Conservation (phyloP, 1,139 yeast species). For the Lizanozyma gosingica region DNA sequence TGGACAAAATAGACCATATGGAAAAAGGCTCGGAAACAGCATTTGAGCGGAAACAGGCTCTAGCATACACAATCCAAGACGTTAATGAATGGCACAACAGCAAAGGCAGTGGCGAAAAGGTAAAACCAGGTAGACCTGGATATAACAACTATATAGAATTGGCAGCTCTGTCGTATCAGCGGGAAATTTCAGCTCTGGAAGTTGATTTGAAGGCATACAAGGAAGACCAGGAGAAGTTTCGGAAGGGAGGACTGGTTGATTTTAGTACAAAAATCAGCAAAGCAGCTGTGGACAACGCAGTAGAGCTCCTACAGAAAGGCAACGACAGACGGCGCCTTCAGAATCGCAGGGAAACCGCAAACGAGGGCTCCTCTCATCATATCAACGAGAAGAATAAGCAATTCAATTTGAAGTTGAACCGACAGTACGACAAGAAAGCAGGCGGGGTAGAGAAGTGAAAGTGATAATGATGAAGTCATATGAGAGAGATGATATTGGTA, state of each 20-base stretch:
- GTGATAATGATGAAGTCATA: too few species aligned
- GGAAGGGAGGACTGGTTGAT: conserved; percentile 4
- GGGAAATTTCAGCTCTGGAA: conserved; percentile 29
- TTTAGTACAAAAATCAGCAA: conserved; percentile 23
- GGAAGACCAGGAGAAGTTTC: conserved; percentile 18
- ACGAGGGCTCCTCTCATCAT: conserved; percentile 21
- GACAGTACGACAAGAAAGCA: conserved; percentile 41
- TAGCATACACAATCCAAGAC: conserved; percentile 63
- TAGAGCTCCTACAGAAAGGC: conserved; percentile 27
- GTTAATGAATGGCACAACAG: conserved; percentile 55
- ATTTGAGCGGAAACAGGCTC: conserved; percentile 33
- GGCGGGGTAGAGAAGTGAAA: too few species aligned
- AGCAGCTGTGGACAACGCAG: conserved; percentile 31
- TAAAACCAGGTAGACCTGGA: conserved; percentile 13
- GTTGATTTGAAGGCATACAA: conserved; percentile 38
- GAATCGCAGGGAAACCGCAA: conserved; percentile 21
- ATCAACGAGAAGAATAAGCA: conserved; percentile 74
- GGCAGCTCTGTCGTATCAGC: conserved; percentile 48
- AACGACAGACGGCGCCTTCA: conserved; percentile 25
- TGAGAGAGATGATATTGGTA: too few species aligned
- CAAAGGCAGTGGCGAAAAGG: conserved; percentile 10
- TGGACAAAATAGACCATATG: conserved; percentile 25
- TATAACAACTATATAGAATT: conserved; percentile 38
- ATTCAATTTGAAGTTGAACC: conserved; percentile 63
- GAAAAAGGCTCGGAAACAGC: conserved; percentile 24